Evolutionary conservation across 495 filamentous ascomycete species (phyloP).

Genomic region (Lophiotrema nucula): DNA sequence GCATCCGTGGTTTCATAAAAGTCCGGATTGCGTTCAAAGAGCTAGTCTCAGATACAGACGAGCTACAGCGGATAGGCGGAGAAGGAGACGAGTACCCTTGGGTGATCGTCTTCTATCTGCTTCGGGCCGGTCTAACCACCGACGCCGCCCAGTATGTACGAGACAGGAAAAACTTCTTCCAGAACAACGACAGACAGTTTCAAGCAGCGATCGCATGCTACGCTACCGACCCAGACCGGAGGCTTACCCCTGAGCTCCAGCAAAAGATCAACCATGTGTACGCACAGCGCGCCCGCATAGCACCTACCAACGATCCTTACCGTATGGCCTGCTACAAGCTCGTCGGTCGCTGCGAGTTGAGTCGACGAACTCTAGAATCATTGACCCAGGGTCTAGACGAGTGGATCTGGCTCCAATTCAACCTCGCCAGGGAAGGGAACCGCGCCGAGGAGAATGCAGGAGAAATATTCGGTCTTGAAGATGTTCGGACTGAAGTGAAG

Average conservation of each 20-base stretch:
- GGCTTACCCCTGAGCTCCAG: constrained; percentile 72
- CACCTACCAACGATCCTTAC: constrained; percentile 87
- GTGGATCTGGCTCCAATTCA: constrained; percentile 97
- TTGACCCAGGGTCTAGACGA: constrained; percentile 81
- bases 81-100: constrained; percentile 88
- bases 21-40: constrained; percentile 73
- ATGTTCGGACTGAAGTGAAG: constrained; percentile 77
- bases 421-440: constrained; percentile 82
- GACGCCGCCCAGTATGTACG: constrained; percentile 87
- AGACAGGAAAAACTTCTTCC: constrained; percentile 71
- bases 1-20: constrained; percentile 87
- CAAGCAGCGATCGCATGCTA: constrained; percentile 83
- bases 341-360: constrained; percentile 88
- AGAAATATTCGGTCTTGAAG: constrained; percentile 83
- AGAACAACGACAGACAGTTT: constrained; percentile 86
- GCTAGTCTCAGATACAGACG: constrained; percentile 69
- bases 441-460: constrained; percentile 77
- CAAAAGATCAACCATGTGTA: constrained; percentile 87
- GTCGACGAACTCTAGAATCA: constrained; percentile 72
- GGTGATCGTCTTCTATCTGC: constrained; percentile 90
- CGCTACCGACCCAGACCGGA: constrained; percentile 64
- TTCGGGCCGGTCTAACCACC: constrained; percentile 76
- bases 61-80: constrained; percentile 68
- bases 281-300: constrained; percentile 75
- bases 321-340: constrained; percentile 97